Evolutionary conservation across 2,329 filamentous ascomycete species (phyloP).

Genomic region (Diaporthe vaccinii): DNA sequence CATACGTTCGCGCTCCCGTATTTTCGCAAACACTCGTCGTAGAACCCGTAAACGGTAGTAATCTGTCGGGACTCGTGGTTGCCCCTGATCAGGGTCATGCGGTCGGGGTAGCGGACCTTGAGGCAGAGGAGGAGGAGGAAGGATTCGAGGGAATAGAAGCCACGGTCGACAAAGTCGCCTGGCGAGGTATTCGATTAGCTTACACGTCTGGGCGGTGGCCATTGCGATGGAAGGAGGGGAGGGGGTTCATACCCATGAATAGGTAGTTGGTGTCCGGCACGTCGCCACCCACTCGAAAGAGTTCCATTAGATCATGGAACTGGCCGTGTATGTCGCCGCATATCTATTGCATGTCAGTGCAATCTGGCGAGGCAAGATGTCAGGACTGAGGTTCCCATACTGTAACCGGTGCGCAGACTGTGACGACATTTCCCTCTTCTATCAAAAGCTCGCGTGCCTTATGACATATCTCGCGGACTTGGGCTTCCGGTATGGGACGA

Average conservation of each 20-base stretch:
- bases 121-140: constrained; percentile 95
- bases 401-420: constrained; percentile 93
- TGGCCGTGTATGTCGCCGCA: constrained; percentile 98
- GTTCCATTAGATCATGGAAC: constrained; percentile 97
- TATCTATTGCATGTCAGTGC: constrained; percentile 67
- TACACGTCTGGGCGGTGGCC: constrained; percentile 9
- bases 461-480: constrained; percentile 97
- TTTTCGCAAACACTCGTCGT: constrained; percentile 96
- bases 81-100: constrained; percentile 94
- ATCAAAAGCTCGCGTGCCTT: constrained; percentile 96
- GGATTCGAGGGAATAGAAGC: constrained; percentile 97
- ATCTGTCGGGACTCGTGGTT: constrained; percentile 98
- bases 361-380: not conserved
- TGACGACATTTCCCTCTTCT: constrained; percentile 97
- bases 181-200: constrained; percentile 6
- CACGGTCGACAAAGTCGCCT: constrained; percentile 97
- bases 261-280: constrained; percentile 97
- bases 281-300: constrained; percentile 93
- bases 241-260: constrained; percentile 82
- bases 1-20: constrained; percentile 98
- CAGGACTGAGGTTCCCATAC: constrained; percentile 59
- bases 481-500: constrained; percentile 92
- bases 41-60: constrained; percentile 97
- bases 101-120: constrained; percentile 97
- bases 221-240: not conserved